Conservation (phyloP, 495 filamentous ascomycete species). For the Schizothecium vesticola region DNA sequence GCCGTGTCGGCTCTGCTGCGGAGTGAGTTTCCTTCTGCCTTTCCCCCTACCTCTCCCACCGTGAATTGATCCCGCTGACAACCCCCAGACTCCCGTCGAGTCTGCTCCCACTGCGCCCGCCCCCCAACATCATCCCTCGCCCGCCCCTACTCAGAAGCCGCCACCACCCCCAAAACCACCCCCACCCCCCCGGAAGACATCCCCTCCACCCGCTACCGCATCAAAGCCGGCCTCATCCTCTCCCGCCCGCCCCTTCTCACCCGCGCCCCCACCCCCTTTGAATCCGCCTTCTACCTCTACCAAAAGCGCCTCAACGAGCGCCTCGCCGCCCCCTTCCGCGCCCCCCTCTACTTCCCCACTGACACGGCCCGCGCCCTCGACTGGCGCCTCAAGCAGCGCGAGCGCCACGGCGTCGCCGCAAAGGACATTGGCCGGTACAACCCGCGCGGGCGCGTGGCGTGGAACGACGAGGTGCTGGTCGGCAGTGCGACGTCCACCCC, state of each 20-base stretch:
- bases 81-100: constrained; percentile 6
- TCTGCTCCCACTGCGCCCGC: constrained; percentile 20
- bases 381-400: constrained; percentile 80
- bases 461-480: constrained; percentile 90
- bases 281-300: constrained; percentile 91
- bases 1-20: constrained; percentile 38
- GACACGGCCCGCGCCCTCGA: constrained; percentile 79
- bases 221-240: constrained; percentile 77
- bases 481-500: constrained; percentile 57
- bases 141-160: constrained; percentile 7
- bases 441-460: constrained; percentile 65
- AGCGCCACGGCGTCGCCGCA: constrained; percentile 63
- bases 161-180: neutral
- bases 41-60: neutral
- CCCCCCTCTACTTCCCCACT: constrained; percentile 93
- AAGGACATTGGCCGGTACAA: constrained; percentile 85
- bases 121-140: constrained; percentile 1
- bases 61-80: neutral
- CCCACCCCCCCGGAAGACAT: neutral
- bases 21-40: constrained; percentile 29
- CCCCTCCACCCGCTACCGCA: constrained; percentile 44
- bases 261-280: constrained; percentile 75
- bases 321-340: constrained; percentile 78
- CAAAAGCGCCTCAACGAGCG: constrained; percentile 96
- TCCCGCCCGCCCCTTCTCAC: constrained; percentile 86